Conservation (phyloP, 2,329 filamentous ascomycete species). For the Alternaria viburni region DNA sequence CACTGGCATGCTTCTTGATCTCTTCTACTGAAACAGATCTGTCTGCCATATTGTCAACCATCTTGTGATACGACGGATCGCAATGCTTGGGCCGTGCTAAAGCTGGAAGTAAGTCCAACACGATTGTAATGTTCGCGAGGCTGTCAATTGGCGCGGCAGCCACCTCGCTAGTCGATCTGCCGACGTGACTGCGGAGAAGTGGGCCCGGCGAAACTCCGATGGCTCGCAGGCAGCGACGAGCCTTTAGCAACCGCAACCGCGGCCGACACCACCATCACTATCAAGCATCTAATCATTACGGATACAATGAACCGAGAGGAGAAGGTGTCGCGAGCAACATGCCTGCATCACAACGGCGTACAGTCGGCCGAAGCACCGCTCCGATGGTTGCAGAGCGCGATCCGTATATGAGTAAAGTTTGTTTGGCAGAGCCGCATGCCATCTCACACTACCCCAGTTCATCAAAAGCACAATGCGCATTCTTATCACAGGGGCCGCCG, state of each 20-base stretch:
- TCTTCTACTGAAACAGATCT: neutral
- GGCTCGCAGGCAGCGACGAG: neutral
- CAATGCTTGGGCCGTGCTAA: neutral
- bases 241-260: neutral
- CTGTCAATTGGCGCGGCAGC: conserved; percentile 1
- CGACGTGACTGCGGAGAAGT: conserved; percentile 8
- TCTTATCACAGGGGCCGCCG: conserved; percentile 66
- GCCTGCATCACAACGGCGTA: neutral
- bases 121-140: neutral
- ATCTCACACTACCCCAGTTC: neutral
- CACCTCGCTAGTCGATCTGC: conserved; percentile 3
- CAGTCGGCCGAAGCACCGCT: conserved; percentile 1
- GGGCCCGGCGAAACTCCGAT: conserved; percentile 13
- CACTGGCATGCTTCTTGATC: neutral
- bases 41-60: neutral
- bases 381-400: neutral
- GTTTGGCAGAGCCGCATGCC: neutral
- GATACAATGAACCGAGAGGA: neutral
- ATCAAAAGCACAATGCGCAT: conserved; percentile 42
- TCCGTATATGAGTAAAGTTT: conserved; percentile 3
- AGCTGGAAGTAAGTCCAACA: fast-evolving
- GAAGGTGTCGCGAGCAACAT: neutral
- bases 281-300: neutral
- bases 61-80: no score
- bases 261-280: neutral